phyloP scores from a whole-genome alignment of 108 stramenopile species.

The Fistulifera solaris region DNA sequence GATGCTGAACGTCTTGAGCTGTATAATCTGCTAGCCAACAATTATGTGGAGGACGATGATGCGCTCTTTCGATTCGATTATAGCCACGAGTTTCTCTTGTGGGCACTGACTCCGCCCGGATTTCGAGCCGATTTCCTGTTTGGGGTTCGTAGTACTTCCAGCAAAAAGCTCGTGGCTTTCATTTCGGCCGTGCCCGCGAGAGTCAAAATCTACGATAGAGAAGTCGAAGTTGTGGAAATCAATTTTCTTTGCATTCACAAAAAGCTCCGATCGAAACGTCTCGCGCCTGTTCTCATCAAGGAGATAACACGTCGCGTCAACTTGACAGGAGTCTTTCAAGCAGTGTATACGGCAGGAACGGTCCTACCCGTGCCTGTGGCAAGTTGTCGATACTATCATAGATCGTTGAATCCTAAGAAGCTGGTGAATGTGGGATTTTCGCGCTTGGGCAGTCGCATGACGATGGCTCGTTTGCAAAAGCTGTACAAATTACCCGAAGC shows the following conservation, averaged over 20 bases:
- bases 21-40: conserved; percentile 91
- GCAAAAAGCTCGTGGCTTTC: conserved; percentile 86
- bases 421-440: conserved; percentile 92
- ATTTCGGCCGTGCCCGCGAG: conserved; percentile 92
- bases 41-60: conserved; percentile 99
- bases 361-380: conserved; percentile 92
- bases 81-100: conserved; percentile 77
- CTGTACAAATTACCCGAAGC: conserved; percentile 74
- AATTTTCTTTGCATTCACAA: conserved; percentile 99
- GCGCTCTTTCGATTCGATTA: conserved; percentile 97
- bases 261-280: conserved; percentile 90
- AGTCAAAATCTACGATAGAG: conserved; percentile 43
- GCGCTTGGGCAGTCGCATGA: conserved; percentile 78
- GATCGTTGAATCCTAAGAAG: conserved; percentile 92
- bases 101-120: conserved; percentile 96
- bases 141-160: conserved; percentile 78
- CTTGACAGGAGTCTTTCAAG: conserved; percentile 86
- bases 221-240: conserved; percentile 83
- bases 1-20: conserved; percentile 62
- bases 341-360: conserved; percentile 98
- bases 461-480: conserved; percentile 89
- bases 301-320: conserved; percentile 98
- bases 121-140: conserved; percentile 73
- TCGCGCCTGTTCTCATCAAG: conserved; percentile 98
- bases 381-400: conserved; percentile 90